Evolutionary conservation across 441 rosid genomes (phyloP).

Genomic region (Theobroma grandiflorum): DNA sequence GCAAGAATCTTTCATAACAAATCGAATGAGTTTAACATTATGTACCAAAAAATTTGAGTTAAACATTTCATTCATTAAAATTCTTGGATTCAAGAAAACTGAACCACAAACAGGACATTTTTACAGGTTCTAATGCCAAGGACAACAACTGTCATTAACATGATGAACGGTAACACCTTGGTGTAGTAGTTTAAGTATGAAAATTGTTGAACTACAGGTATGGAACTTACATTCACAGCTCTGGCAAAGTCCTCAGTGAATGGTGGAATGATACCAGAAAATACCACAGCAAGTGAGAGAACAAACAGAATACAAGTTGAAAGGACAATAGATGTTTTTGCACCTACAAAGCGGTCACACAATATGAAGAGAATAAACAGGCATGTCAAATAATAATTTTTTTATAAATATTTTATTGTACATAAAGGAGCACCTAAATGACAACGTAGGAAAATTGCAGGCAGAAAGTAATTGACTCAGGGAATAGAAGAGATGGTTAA

Average conservation of each 20-base stretch:
- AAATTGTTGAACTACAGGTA: conserved; percentile 16
- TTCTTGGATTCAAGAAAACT: not conserved
- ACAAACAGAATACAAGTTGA: conserved; percentile 56
- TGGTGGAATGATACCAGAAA: conserved; percentile 73
- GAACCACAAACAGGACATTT: not conserved
- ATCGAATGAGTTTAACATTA: not conserved
- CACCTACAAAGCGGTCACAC: conserved; percentile 57
- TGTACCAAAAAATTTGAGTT: too few relatives aligned
- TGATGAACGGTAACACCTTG: conserved; percentile 1
- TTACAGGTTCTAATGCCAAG: not conserved
- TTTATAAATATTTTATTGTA: not conserved
- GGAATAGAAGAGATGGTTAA: not conserved
- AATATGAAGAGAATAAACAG: conserved; percentile 20
- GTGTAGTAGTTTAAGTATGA: not conserved
- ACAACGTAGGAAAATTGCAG: not conserved
- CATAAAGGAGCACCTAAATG: not conserved
- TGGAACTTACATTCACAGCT: conserved; percentile 81
- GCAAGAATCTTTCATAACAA: conserved; percentile 3
- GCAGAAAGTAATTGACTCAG: not conserved
- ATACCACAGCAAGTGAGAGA: conserved; percentile 62
- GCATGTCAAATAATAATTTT: not conserved
- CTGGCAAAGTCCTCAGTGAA: conserved; percentile 82
- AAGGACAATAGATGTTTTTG: conserved; percentile 61
- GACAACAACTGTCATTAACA: not conserved
- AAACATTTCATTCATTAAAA: conserved; percentile 13